These are phyloP conservation scores for Rhizopogon vulgaris DNA, from an alignment of 768 basidiomycete genomes.

Conservation along the genomic window DNA sequence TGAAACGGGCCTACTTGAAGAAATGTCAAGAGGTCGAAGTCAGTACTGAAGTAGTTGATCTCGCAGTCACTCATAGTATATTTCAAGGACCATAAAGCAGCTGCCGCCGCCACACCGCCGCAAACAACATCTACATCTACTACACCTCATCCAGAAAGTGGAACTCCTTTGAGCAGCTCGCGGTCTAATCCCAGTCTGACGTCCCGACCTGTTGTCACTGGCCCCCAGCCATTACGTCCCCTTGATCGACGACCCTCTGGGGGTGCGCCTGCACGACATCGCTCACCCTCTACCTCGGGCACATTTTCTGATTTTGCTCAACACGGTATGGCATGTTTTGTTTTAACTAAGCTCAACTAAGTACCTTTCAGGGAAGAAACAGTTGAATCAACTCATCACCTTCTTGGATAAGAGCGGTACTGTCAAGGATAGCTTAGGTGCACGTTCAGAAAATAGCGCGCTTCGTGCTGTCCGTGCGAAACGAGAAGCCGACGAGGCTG, in stretches of 20 bases:
- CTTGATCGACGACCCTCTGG: conserved; percentile 70
- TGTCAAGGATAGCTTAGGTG: conserved; percentile 54
- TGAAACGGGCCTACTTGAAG: conserved; percentile 75
- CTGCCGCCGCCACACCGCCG: conserved; percentile 29
- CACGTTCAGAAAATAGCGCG: conserved; percentile 55
- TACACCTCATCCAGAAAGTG: conserved; percentile 28
- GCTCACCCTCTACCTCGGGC: conserved; percentile 77
- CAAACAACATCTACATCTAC: conserved; percentile 22
- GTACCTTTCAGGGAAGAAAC: conserved; percentile 61
- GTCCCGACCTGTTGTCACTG: conserved; percentile 50
- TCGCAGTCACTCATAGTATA: conserved; percentile 1
- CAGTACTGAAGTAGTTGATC: conserved; percentile 9
- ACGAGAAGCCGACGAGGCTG: conserved; percentile 88
- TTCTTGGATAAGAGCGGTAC: conserved; percentile 74
- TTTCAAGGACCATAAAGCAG: conserved; percentile 60
- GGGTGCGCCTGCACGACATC: conserved; percentile 44
- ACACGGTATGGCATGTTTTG: conserved; percentile 47
- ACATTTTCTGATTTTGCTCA: conserved; percentile 85
- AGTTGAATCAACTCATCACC: conserved; percentile 80
- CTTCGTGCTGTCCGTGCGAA: conserved; percentile 76
- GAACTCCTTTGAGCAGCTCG: conserved; percentile 27
- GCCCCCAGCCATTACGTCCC: conserved; percentile 70
- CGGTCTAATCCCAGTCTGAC: conserved; percentile 42
- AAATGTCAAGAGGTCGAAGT: conserved; percentile 90
- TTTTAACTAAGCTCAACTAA: neutral